Percentiles rank a stretch among this genome's conserved stretches.
Evolutionary conservation across 306 rosid genomes (phyloP).

Genomic region (Cicer yamashitae): DNA sequence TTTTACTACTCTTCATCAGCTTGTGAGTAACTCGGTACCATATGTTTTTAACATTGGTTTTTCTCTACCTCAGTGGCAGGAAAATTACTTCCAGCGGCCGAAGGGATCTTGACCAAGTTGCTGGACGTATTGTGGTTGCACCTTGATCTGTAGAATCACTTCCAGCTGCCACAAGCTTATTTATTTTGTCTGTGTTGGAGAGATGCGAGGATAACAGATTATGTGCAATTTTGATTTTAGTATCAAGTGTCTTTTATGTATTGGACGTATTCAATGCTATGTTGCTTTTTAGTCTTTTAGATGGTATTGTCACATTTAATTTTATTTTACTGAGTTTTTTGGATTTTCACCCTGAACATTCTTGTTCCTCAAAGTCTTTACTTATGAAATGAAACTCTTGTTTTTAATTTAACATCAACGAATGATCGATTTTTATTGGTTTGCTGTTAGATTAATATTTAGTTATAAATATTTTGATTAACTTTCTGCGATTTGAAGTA

Average conservation of each 20-base stretch:
- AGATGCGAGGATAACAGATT: conserved; percentile 31
- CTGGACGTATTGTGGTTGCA: conserved; percentile 48
- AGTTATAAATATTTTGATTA: no score
- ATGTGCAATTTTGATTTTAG: conserved; percentile 45
- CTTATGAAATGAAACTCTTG: no score
- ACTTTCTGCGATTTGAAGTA: no score
- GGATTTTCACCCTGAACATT: no score
- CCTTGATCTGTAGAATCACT: conserved; percentile 36
- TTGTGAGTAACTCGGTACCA: background rate
- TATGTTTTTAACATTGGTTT: background rate
- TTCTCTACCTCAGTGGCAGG: conserved; percentile 47
- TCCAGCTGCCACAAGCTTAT: conserved; percentile 30
- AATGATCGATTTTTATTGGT: no score
- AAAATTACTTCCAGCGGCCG: conserved; percentile 51
- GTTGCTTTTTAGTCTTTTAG: conserved; percentile 10
- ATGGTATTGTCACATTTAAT: conserved; percentile 4
- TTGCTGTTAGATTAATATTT: no score
- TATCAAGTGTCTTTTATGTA: conserved; percentile 16
- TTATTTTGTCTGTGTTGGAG: conserved; percentile 8
- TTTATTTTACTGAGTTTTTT: background rate
- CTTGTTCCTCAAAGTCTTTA: no score
- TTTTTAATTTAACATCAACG: no score
- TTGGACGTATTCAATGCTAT: conserved; percentile 35
- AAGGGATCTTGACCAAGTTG: conserved; percentile 54
- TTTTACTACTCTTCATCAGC: background rate